Conservation (phyloP, 768 basidiomycete genomes). For the Russula dissimulans region DNA sequence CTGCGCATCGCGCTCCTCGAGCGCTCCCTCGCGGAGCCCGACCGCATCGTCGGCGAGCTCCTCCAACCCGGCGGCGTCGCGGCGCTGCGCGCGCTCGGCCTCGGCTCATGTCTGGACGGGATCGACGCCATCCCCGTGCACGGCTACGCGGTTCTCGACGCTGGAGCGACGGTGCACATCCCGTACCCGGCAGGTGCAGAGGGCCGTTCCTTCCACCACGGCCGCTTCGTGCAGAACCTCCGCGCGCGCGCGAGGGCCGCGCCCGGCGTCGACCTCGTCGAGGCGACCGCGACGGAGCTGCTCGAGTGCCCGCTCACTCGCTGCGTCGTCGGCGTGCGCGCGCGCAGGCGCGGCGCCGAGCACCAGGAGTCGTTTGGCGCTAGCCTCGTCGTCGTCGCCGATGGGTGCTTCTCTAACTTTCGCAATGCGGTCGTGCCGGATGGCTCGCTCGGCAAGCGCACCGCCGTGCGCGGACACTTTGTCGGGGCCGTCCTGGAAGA, state of each 20-base stretch:
- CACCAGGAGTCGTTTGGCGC: constrained; percentile 54
- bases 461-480: constrained; percentile 68
- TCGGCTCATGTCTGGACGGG: constrained; percentile 67
- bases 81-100: constrained; percentile 67
- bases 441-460: constrained; percentile 36
- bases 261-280: constrained; percentile 65
- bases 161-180: constrained; percentile 67
- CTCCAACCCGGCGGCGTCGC: constrained; percentile 87
- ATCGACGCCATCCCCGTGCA: constrained; percentile 78
- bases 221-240: constrained; percentile 74
- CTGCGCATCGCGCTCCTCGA: constrained; percentile 81
- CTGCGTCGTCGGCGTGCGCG: constrained; percentile 58
- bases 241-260: constrained; percentile 55
- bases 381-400: constrained; percentile 78
- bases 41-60: constrained; percentile 95
- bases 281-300: constrained; percentile 75
- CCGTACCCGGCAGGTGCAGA: constrained; percentile 71
- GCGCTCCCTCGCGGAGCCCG: constrained; percentile 84
- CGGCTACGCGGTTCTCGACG: constrained; percentile 78
- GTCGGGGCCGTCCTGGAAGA: constrained; percentile 80
- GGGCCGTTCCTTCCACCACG: constrained; percentile 91
- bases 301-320: constrained; percentile 46
- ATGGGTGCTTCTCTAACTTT: constrained; percentile 95
- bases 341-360: constrained; percentile 31
- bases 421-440: constrained; percentile 53